phyloP scores from a whole-genome alignment of 129 eudicot species.

The Silybum marianum region DNA sequence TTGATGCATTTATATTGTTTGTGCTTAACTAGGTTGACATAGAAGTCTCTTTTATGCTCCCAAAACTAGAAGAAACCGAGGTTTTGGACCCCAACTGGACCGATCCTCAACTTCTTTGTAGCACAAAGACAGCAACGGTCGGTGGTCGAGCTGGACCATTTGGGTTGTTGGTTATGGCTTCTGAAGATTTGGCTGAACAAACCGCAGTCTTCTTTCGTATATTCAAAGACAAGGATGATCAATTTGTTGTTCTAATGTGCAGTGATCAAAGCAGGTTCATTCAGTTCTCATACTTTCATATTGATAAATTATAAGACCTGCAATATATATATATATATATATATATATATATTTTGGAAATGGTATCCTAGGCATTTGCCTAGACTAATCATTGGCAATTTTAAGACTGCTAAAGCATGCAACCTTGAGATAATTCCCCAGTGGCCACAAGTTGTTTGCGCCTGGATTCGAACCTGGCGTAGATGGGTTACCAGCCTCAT shows the following conservation, averaged over 20 bases:
- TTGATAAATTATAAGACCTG: not conserved
- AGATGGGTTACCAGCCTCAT: too few relatives aligned
- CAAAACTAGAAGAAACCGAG: conserved; percentile 45
- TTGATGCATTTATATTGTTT: not conserved
- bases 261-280: conserved; percentile 61
- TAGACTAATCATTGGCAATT: too few relatives aligned
- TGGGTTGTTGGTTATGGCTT: conserved; percentile 57
- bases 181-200: conserved; percentile 47
- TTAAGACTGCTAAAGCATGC: too few relatives aligned
- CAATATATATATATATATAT: not conserved
- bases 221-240: conserved; percentile 33
- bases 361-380: too few relatives aligned
- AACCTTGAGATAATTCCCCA: too few relatives aligned
- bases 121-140: conserved; percentile 32
- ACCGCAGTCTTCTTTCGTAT: conserved; percentile 61
- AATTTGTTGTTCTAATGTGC: conserved; percentile 52
- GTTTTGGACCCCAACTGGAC: conserved; percentile 45
- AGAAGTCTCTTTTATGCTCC: conserved; percentile 46
- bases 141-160: conserved; percentile 52
- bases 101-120: conserved; percentile 50
- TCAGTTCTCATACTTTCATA: not conserved
- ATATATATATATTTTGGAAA: too few relatives aligned
- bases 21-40: conserved; percentile 49
- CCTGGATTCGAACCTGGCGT: too few relatives aligned
- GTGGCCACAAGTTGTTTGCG: too few relatives aligned